phyloP scores from a whole-genome alignment of 2,329 filamentous ascomycete genomes.

The Aspergillus melleus region DNA sequence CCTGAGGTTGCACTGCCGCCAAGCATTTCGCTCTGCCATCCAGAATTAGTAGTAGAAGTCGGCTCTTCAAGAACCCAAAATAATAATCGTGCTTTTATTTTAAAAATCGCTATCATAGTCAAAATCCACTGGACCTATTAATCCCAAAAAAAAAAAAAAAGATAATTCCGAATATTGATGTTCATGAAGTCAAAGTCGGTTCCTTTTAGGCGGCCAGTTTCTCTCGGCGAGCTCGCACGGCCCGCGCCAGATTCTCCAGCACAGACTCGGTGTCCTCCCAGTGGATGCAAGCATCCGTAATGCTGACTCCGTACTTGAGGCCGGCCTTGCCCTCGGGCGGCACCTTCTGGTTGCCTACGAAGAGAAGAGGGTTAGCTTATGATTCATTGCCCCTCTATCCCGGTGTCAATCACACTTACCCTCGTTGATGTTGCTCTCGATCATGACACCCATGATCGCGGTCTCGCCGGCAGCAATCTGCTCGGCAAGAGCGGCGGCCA shows the following conservation, averaged over 20 bases:
- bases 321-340: constrained; percentile 80
- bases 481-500: constrained; percentile 75
- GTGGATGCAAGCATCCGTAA: constrained; percentile 94
- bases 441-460: constrained; percentile 96
- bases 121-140: neutral
- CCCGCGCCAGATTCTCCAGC: constrained; percentile 73
- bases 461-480: constrained; percentile 84
- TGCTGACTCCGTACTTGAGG: constrained; percentile 90
- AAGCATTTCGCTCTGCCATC: too few relatives aligned
- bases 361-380: constrained; percentile 1
- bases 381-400: neutral
- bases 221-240: constrained; percentile 72
- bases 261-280: constrained; percentile 87
- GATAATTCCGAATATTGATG: neutral
- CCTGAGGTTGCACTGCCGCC: too few relatives aligned
- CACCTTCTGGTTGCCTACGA: constrained; percentile 76
- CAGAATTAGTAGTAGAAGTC: too few relatives aligned
- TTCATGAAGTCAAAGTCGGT: too few relatives aligned
- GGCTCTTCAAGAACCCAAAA: neutral
- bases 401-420: constrained; percentile 51
- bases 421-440: constrained; percentile 96
- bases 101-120: neutral
- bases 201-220: constrained; percentile 25
- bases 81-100: neutral
- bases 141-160: neutral